Percentiles rank a stretch among this genome's conserved stretches.
phyloP scores from a whole-genome alignment of 1,284 basidiomycete genomes.

The Sporisorium iseilematis-ciliati region DNA sequence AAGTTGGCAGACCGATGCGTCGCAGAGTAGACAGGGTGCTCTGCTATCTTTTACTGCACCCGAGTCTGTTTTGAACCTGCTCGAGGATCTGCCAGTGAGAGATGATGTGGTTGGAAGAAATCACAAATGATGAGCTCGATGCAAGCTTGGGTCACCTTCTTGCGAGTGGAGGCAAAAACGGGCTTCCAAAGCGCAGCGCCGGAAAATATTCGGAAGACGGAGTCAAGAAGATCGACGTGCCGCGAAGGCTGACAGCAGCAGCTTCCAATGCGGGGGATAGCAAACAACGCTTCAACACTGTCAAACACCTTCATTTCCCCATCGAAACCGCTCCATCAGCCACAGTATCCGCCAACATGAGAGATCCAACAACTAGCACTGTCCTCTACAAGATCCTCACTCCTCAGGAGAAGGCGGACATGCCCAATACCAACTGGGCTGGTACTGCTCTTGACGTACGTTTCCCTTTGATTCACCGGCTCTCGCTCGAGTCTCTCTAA shows the following conservation, averaged over 20 bases:
- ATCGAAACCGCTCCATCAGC: neutral
- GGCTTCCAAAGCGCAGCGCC: neutral
- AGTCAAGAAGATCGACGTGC: constrained; percentile 9
- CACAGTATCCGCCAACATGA: constrained; percentile 33
- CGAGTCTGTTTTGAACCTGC: neutral
- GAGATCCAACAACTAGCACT: constrained; percentile 52
- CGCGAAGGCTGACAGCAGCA: neutral
- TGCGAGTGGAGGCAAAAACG: constrained; percentile 7
- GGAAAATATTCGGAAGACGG: constrained; percentile 12
- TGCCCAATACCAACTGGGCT: constrained; percentile 49
- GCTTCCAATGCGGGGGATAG: neutral
- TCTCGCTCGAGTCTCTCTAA: too few species aligned
- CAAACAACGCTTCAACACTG: neutral
- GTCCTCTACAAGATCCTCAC: constrained; percentile 66
- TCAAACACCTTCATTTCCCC: neutral
- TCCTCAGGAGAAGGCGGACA: constrained; percentile 40
- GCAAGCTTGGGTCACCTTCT: constrained; percentile 16
- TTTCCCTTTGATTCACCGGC: neutral
- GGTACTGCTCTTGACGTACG: constrained; percentile 60
- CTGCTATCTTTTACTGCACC: too few species aligned
- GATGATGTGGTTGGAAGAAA: constrained; percentile 3
- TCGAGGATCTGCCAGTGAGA: neutral
- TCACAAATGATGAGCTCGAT: neutral
- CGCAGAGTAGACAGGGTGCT: too few species aligned
- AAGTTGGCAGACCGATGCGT: neutral